Evolutionary conservation across 2,329 filamentous ascomycete genomes (phyloP).

Genomic region (Pseudogymnoascus sp.): DNA sequence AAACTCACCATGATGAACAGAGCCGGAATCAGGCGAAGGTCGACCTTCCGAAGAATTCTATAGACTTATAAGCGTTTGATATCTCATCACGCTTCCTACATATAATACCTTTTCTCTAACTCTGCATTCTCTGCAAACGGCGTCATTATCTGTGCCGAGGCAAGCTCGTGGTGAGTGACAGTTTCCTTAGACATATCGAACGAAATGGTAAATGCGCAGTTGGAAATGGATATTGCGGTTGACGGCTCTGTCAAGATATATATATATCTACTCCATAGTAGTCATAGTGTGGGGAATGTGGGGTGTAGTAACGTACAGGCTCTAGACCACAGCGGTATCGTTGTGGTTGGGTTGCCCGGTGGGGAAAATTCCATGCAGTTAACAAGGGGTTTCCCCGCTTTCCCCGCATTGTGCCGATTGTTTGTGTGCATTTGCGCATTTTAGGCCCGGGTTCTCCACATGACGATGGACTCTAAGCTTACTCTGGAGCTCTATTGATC

Average conservation of each 20-base stretch:
- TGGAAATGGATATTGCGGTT: not conserved
- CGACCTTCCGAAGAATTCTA: constrained; percentile 14
- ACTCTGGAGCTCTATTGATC: not conserved
- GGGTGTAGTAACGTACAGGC: not conserved
- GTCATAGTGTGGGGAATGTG: not conserved
- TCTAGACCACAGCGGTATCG: not conserved
- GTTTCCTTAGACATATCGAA: constrained; percentile 1
- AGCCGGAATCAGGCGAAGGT: constrained; percentile 13
- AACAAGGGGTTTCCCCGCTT: not conserved
- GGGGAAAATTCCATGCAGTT: not conserved
- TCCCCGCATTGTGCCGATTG: not conserved
- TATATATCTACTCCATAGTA: not conserved
- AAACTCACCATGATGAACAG: constrained; percentile 12
- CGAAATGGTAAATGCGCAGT: not conserved
- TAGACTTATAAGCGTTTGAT: constrained; percentile 2
- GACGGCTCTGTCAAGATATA: not conserved
- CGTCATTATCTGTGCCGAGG: not conserved
- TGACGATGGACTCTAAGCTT: not conserved
- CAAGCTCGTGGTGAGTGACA: not conserved
- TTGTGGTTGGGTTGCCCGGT: not conserved
- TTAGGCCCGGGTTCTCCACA: not conserved
- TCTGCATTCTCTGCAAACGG: constrained; percentile 11
- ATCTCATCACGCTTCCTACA: not conserved
- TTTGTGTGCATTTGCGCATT: not conserved
- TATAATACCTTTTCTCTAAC: constrained; percentile 12